Conservation (phyloP, 1,139 yeast genomes). For the Suhomyces wounanorum region DNA sequence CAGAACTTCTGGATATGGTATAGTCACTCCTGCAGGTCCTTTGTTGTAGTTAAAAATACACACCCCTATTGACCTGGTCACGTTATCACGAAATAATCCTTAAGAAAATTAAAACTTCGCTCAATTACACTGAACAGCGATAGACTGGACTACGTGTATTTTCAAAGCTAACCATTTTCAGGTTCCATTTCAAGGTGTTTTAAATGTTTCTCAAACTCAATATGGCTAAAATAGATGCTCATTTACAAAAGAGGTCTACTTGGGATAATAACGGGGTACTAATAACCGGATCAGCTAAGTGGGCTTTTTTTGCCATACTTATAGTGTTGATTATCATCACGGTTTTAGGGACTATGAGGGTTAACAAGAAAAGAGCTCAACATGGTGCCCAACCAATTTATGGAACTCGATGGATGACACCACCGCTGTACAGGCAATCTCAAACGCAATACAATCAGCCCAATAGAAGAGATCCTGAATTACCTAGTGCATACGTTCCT, state of each 20-base stretch:
- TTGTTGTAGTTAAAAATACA: background rate
- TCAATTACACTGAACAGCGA: no score
- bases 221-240: background rate
- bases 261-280: constrained; percentile 22
- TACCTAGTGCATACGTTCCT: constrained; percentile 55
- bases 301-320: constrained; percentile 61
- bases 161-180: background rate
- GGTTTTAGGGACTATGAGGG: constrained; percentile 53
- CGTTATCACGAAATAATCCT: background rate
- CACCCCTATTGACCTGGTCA: background rate
- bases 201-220: background rate
- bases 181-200: background rate
- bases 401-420: constrained; percentile 91
- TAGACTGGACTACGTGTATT: background rate
- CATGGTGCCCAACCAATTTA: constrained; percentile 70
- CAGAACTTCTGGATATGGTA: background rate
- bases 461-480: constrained; percentile 34
- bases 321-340: constrained; percentile 50
- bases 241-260: constrained; percentile 1
- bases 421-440: constrained; percentile 80
- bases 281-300: constrained; percentile 45
- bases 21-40: background rate
- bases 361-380: constrained; percentile 60
- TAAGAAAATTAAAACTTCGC: background rate
- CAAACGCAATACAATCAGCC: constrained; percentile 60